A percentile compares a stretch with the other conserved stretches of the same genome.
phyloP scores from a whole-genome alignment of 106 monocot genomes.

The Dendrobium chrysotoxum region DNA sequence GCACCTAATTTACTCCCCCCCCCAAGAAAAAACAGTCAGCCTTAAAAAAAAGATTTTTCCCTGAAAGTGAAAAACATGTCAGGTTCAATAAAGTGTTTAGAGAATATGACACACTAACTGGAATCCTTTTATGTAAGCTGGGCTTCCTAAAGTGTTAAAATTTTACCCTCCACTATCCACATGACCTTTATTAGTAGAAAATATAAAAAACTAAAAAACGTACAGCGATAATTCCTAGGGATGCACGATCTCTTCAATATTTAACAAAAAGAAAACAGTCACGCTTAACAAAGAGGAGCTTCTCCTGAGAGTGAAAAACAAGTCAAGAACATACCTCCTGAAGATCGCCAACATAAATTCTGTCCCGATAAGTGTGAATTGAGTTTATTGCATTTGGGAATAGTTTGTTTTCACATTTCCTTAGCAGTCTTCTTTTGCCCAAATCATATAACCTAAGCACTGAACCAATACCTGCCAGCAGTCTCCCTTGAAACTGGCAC shows the following conservation, averaged over 20 bases:
- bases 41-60: no score
- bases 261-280: not conserved
- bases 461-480: conserved; percentile 80
- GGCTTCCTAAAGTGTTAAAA: not conserved
- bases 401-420: conserved; percentile 97
- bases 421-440: conserved; percentile 78
- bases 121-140: not conserved
- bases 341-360: conserved; percentile 95
- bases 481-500: conserved; percentile 84
- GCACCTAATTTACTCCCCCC: no score
- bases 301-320: not conserved
- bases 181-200: not conserved
- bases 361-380: conserved; percentile 93
- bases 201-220: not conserved
- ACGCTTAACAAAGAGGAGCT: not conserved
- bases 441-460: conserved; percentile 90
- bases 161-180: not conserved
- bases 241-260: not conserved
- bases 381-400: conserved; percentile 80
- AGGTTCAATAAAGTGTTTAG: not conserved
- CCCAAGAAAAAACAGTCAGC: no score
- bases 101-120: not conserved
- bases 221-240: not conserved
- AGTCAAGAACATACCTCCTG: conserved; percentile 63
- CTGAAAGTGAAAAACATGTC: no score